Evolutionary conservation across 2,329 filamentous ascomycete species (phyloP).

Genomic region (Lojkania enalia): DNA sequence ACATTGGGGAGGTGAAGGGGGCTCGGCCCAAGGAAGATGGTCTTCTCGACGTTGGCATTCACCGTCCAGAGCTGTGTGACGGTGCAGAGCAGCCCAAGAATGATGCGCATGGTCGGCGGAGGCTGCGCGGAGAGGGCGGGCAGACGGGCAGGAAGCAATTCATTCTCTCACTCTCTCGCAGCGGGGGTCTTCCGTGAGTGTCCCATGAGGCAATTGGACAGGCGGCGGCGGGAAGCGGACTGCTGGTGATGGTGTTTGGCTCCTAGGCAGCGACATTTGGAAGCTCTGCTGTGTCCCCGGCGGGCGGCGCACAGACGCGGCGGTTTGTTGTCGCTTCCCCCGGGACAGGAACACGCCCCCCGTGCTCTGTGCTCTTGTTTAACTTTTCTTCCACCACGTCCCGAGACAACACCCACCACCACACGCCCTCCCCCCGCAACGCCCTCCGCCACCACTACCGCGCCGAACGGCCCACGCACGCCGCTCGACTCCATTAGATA

Average conservation of each 20-base stretch:
- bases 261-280: conserved; percentile 13
- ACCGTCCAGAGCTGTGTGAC: conserved; percentile 39
- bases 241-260: neutral
- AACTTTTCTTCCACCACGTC: neutral
- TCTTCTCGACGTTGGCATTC: conserved; percentile 84
- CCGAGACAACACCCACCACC: conserved; percentile 23
- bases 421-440: conserved; percentile 10
- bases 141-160: conserved; percentile 25
- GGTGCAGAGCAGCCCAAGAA: conserved; percentile 34
- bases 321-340: too few relatives aligned
- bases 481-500: conserved; percentile 36
- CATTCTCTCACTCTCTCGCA: conserved; percentile 5
- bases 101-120: conserved; percentile 39
- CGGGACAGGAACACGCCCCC: too few relatives aligned
- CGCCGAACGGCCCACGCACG: conserved; percentile 21
- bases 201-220: too few relatives aligned
- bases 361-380: neutral
- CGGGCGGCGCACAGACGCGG: too few relatives aligned
- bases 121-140: conserved; percentile 13
- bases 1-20: conserved; percentile 59
- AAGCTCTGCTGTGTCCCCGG: too few relatives aligned
- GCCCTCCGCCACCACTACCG: conserved; percentile 17
- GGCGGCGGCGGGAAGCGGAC: too few relatives aligned
- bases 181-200: too few relatives aligned
- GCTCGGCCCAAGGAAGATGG: conserved; percentile 77